These are phyloP conservation scores for Claviceps maximensis DNA, from an alignment of 2,329 filamentous ascomycete species.

Conservation along the genomic window DNA sequence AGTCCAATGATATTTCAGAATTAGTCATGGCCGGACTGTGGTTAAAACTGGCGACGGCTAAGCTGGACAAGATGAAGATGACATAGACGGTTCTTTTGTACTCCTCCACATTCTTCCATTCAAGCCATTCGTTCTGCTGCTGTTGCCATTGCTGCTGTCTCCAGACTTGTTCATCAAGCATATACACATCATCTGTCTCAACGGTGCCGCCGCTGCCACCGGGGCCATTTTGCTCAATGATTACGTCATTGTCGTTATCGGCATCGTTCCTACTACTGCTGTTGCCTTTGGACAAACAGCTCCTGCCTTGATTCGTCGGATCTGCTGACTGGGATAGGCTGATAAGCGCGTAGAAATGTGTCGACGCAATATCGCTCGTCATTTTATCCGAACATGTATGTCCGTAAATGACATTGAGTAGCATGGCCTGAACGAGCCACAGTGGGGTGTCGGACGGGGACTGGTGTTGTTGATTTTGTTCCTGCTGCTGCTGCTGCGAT, in stretches of 20 bases:
- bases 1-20: slow-evolving; percentile 77
- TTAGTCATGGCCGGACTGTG: slow-evolving; percentile 84
- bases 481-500: slow-evolving; percentile 24
- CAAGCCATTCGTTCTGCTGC: slow-evolving; percentile 55
- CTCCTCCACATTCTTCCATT: slow-evolving; percentile 81
- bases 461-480: slow-evolving; percentile 30
- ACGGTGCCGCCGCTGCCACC: slow-evolving; percentile 8
- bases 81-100: slow-evolving; percentile 85
- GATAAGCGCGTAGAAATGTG: slow-evolving; percentile 80
- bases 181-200: slow-evolving; percentile 38
- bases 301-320: slow-evolving; percentile 32
- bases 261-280: not conserved
- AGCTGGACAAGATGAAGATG: slow-evolving; percentile 82
- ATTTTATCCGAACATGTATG: slow-evolving; percentile 89
- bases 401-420: slow-evolving; percentile 89
- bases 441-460: slow-evolving; percentile 57
- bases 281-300: not conserved
- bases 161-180: slow-evolving; percentile 40
- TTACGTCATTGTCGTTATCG: not conserved
- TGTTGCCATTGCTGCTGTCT: slow-evolving; percentile 29
- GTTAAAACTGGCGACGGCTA: slow-evolving; percentile 86
- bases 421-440: slow-evolving; percentile 94
- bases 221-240: not conserved
- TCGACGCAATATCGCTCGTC: slow-evolving; percentile 81
- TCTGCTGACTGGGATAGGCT: slow-evolving; percentile 85